Percentiles rank a stretch among this genome's conserved stretches.
Conservation (phyloP, 768 basidiomycete genomes). For the Podaxis sp. region DNA sequence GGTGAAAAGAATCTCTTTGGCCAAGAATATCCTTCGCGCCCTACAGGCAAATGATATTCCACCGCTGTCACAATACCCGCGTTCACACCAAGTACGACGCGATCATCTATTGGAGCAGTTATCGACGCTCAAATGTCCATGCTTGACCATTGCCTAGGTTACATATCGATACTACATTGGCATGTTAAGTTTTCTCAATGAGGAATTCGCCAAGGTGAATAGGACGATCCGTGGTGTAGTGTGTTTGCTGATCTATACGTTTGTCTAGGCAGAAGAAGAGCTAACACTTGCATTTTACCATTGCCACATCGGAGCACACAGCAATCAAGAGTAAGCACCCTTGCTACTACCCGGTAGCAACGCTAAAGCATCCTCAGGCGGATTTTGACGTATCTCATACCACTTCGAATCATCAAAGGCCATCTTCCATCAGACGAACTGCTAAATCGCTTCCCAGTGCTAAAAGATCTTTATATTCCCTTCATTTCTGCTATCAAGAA, state of each 20-base stretch:
- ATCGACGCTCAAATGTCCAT: conserved; percentile 11
- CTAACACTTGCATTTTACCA: conserved; percentile 84
- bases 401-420: conserved; percentile 84
- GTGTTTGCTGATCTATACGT: conserved; percentile 12
- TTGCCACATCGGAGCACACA: conserved; percentile 66
- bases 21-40: conserved; percentile 89
- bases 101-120: neutral
- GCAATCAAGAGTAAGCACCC: conserved; percentile 79
- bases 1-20: conserved; percentile 89
- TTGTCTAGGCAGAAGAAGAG: conserved; percentile 74
- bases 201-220: conserved; percentile 81
- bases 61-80: conserved; percentile 70
- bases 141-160: conserved; percentile 50
- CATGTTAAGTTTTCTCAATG: conserved; percentile 91
- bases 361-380: conserved; percentile 49
- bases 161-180: conserved; percentile 95
- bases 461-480: conserved; percentile 73
- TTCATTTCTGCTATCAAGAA: conserved; percentile 77
- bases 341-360: neutral
- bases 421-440: conserved; percentile 78
- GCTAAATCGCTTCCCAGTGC: conserved; percentile 67
- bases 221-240: neutral
- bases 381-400: conserved; percentile 88
- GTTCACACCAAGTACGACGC: conserved; percentile 75
- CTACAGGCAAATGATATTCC: conserved; percentile 88